Conservation (phyloP, 2,329 filamentous ascomycete species). For the Colletotrichum noveboracense region DNA sequence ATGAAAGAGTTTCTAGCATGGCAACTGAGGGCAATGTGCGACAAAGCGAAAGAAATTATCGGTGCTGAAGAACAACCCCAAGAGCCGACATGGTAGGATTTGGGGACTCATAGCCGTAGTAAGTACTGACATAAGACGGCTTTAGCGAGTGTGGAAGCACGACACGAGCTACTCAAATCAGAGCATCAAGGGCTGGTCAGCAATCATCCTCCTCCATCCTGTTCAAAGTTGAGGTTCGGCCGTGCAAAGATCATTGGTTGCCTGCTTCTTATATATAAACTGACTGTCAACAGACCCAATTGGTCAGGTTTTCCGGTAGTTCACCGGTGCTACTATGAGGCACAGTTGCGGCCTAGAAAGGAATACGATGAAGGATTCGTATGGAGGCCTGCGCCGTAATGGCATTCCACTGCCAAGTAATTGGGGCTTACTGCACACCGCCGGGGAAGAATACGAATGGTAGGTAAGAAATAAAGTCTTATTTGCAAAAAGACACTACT, state of each 20-base stretch:
- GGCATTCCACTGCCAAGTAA: not conserved
- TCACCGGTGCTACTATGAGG: not conserved
- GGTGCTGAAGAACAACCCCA: no score
- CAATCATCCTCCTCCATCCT: not conserved
- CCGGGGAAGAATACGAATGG: not conserved
- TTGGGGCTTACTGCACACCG: not conserved
- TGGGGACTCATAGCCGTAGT: not conserved
- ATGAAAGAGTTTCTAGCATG: not conserved
- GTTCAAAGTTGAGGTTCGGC: not conserved
- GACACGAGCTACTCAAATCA: not conserved
- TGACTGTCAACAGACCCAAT: fast-evolving
- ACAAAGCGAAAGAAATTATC: not conserved
- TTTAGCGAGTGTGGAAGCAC: not conserved
- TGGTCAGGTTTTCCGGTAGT: not conserved
- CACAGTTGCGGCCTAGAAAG: not conserved
- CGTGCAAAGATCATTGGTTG: not conserved
- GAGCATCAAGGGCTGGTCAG: not conserved
- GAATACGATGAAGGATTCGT: not conserved
- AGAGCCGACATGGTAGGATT: not conserved
- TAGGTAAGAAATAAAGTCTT: not conserved
- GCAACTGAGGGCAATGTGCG: not conserved
- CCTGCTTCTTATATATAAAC: not conserved
- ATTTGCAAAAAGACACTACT: not conserved
- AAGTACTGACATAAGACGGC: not conserved
- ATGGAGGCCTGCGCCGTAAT: not conserved